Evolutionary conservation across 306 rosid genomes (phyloP).

Genomic region (Carpinus fangiana): DNA sequence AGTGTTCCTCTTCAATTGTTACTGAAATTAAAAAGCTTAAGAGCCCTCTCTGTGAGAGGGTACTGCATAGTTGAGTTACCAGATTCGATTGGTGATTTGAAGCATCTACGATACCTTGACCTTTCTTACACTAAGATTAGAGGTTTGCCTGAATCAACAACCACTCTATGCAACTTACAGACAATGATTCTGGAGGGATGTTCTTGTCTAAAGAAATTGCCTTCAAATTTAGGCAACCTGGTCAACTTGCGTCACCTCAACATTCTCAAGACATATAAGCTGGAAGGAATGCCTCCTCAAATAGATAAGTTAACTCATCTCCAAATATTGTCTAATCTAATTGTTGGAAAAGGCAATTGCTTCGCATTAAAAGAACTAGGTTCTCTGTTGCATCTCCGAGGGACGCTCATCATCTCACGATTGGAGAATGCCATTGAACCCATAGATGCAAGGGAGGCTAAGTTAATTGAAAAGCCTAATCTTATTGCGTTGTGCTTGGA

Average conservation of each 20-base stretch:
- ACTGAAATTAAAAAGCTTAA: not conserved
- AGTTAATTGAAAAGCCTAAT: too few relatives aligned
- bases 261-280: too few relatives aligned
- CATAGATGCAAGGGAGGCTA: rapidly evolving
- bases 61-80: not conserved
- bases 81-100: not conserved
- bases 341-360: too few relatives aligned
- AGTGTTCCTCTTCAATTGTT: not conserved
- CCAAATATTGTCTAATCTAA: too few relatives aligned
- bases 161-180: constrained; percentile 11
- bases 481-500: too few relatives aligned
- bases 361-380: too few relatives aligned
- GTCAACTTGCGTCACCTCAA: too few relatives aligned
- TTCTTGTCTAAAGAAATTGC: not conserved
- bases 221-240: not conserved
- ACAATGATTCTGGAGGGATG: not conserved
- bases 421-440: too few relatives aligned
- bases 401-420: too few relatives aligned
- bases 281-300: not conserved
- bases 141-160: not conserved
- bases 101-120: constrained; percentile 9
- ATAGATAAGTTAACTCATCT: not conserved
- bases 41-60: not conserved
- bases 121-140: not conserved
- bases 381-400: not conserved